Base-by-base conservation (phyloP, 2,329 filamentous ascomycete genomes). In the Knufia petricola region DNA sequence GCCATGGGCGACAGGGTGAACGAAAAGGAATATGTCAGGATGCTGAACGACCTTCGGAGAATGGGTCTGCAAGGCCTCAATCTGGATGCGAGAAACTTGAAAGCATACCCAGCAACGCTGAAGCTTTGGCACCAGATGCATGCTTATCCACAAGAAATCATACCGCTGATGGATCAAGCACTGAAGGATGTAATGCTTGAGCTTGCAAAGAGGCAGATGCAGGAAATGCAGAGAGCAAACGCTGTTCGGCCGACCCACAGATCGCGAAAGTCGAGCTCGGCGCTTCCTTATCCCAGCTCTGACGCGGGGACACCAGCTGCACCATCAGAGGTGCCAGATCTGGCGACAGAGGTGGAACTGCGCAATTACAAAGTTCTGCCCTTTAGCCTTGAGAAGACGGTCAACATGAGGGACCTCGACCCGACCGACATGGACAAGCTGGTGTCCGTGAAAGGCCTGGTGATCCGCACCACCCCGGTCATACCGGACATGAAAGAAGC, bases 401-500 rank as follows among this genome's bases (percentile, higher is more conserved):
- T 89, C 56, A 98, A 98, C 59, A 76, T 98, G 71, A 81, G 92
- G 67, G 92, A 96, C 53, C 75, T 98, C 30, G 94, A 98, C 63
- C 92, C 92, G 3, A 85, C 85, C 49, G 87, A 96, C 62, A 95
- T 96, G 79, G 94, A 98, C 68, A 94, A 94, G 63, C 78, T 98
- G 56, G 84, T 98, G 56, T 87, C 84, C 56, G 83, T 98, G 67
- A 98, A 96, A 68, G 92, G 92, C 39, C 75, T 98, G 13, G 92
- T 98, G 52, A 98, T 98, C 61, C 82, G 92, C 53, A 85, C 92
- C 2, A 96, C 92, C 0, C 88, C 92, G 0, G 86, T 98, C 56
- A 96, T 98, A 55, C 92, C 92, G 0, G 92, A 98, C 60, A 98
- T 98, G 94, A 95, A 94, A 69, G 87, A 95, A 63, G 92, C 92